Percentiles rank a stretch among this genome's conserved stretches.
Evolutionary conservation across 345 rosid species (phyloP).

Genomic region (Citrus inodora): DNA sequence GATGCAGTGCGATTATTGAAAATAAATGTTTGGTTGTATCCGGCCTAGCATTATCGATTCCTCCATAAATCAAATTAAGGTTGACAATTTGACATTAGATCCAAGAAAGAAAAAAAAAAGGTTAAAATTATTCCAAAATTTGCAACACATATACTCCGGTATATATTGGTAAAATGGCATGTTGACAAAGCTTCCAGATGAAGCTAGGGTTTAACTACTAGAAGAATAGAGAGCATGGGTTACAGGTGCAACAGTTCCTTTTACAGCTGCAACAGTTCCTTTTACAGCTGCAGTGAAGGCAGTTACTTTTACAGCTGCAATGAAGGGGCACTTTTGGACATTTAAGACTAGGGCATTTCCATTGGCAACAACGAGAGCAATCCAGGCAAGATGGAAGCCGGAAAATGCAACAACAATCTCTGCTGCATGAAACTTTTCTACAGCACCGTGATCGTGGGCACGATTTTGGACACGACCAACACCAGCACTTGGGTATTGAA

Average conservation of each 20-base stretch:
- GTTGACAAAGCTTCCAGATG: slow-evolving; percentile 5
- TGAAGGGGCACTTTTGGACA: slow-evolving; percentile 48
- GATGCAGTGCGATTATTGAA: not conserved
- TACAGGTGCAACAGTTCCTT: slow-evolving; percentile 42
- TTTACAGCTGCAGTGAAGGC: slow-evolving; percentile 44
- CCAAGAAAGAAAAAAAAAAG: not conserved
- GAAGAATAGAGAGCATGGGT: slow-evolving; percentile 50
- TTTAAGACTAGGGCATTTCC: slow-evolving; percentile 47
- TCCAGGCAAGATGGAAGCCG: slow-evolving; percentile 41
- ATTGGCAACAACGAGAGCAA: slow-evolving; percentile 49
- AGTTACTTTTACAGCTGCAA: slow-evolving; percentile 41
- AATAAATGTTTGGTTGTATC: not conserved
- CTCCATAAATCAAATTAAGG: not conserved
- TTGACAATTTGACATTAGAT: too few species aligned
- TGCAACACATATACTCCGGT: not conserved
- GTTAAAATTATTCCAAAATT: not conserved
- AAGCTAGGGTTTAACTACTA: slow-evolving; percentile 28
- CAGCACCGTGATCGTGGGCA: slow-evolving; percentile 47
- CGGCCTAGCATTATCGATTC: not conserved
- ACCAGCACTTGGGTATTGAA: slow-evolving; percentile 28
- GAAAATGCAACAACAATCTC: slow-evolving; percentile 51
- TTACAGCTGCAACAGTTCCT: slow-evolving; percentile 44
- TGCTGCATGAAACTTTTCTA: slow-evolving; percentile 30
- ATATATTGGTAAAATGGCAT: slow-evolving; percentile 11
- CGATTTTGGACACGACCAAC: slow-evolving; percentile 40